Conservation (phyloP, 1,139 yeast species). For the Zygoascus sp. region DNA sequence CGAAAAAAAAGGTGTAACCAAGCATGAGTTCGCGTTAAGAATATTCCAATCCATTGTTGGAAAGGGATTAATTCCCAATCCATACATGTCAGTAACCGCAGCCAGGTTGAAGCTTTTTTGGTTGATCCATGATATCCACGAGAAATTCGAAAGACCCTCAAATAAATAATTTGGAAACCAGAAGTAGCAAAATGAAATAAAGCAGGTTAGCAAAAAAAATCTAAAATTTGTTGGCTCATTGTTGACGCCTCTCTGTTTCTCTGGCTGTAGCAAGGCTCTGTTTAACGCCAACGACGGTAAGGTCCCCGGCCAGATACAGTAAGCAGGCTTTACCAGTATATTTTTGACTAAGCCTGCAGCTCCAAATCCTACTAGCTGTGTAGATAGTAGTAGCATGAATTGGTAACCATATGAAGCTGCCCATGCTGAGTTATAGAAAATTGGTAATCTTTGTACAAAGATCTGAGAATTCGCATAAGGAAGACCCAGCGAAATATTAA, state of each 20-base stretch:
- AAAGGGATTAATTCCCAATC: constrained; percentile 55
- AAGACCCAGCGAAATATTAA: constrained; percentile 37
- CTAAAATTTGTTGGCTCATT: constrained; percentile 46
- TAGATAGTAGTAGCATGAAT: constrained; percentile 45
- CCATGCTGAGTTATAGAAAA: constrained; percentile 43
- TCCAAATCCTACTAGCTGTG: constrained; percentile 58
- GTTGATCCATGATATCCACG: constrained; percentile 62
- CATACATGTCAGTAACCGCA: constrained; percentile 52
- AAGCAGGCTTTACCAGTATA: constrained; percentile 52
- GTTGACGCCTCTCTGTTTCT: background rate
- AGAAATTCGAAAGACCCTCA: constrained; percentile 49
- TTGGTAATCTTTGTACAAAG: constrained; percentile 41
- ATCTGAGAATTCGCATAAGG: constrained; percentile 37
- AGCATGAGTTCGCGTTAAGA: constrained; percentile 28
- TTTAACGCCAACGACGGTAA: constrained; percentile 53
- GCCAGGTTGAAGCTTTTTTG: constrained; percentile 53
- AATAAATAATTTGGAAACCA: constrained; percentile 57
- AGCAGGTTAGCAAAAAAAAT: constrained; percentile 42
- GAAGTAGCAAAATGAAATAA: constrained; percentile 44
- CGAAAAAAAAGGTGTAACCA: constrained; percentile 47
- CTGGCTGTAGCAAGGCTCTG: constrained; percentile 39
- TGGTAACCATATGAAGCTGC: constrained; percentile 46
- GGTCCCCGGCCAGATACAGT: constrained; percentile 53
- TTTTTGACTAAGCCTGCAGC: constrained; percentile 56
- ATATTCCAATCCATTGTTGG: constrained; percentile 52